phyloP scores from a whole-genome alignment of 257 asterid species.

The Plantago ovata region DNA sequence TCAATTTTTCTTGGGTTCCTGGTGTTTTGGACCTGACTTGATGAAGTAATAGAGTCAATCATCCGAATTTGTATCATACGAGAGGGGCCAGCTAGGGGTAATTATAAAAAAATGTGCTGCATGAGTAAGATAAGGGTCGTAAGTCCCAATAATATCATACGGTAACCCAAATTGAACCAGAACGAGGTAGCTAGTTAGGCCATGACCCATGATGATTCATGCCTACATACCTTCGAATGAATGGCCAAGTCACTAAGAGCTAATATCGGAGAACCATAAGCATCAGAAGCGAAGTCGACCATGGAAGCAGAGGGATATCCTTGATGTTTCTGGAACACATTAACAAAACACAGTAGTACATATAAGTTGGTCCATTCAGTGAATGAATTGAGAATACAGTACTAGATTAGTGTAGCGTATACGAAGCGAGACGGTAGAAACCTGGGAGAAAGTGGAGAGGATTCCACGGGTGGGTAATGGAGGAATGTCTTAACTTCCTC shows the following conservation, averaged over 20 bases:
- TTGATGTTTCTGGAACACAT: slow-evolving; percentile 53
- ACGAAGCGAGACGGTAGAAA: slow-evolving; percentile 14
- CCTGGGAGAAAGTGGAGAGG: slow-evolving; percentile 91
- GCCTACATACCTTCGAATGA: slow-evolving; percentile 65
- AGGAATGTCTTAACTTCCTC: slow-evolving; percentile 80
- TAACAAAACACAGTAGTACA: too few species aligned
- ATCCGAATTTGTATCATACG: neutral
- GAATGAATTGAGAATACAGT: too few species aligned
- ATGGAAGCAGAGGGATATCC: slow-evolving; percentile 97
- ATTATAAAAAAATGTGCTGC: neutral
- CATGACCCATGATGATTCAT: too few species aligned
- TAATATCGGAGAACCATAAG: slow-evolving; percentile 77
- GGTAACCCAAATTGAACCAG: neutral
- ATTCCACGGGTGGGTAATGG: slow-evolving; percentile 71
- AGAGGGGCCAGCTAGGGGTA: too few species aligned
- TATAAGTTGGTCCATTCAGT: too few species aligned
- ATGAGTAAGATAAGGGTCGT: neutral
- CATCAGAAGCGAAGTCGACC: slow-evolving; percentile 97
- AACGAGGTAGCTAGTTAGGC: too few species aligned
- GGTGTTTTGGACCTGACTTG: too few species aligned
- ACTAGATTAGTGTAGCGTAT: neutral
- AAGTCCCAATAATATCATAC: neutral
- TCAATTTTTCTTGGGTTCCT: too few species aligned
- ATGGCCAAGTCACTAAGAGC: slow-evolving; percentile 84
- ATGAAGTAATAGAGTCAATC: neutral